Evolutionary conservation across 176 grass and related monocot species (phyloP), one percentile per base, ranked within the genome.

Genomic region (Panicum miliaceum): DNA sequence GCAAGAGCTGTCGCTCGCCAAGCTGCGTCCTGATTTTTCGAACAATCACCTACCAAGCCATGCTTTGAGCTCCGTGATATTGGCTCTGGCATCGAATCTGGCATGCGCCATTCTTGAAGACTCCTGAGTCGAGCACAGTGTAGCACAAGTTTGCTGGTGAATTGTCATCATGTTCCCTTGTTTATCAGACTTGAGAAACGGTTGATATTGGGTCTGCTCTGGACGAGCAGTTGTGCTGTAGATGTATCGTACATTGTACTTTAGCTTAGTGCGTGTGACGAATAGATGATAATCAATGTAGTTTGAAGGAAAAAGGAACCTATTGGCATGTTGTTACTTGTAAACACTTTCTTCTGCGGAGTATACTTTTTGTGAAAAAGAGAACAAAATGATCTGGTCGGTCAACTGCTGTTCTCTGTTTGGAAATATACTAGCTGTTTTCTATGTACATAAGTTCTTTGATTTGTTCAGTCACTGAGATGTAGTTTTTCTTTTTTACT

Each of bases 1-100:
- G 64, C 93, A 95, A 86, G 91, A 95, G 50, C 48, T 98, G 64
- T 95, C 93, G 48, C 85, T 95, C 69, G 96, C 89, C 20, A 98
- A 95, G 85, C 64, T 87, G 40, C 73, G 91, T 9, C 91, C 92
- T 62, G 91, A 89, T 71, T 98, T 90, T 46, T 86, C 79, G n/a
- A 92, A 77, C 63, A 68, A 80, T 72, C 79, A 91, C 47, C 48
- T 98, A 80, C 84, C 84, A 40, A 63, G 62, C 73, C 86, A 94
- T 75, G 89, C 91, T 12, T 38, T 90, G 32, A 93, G 71, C 64
- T 88, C 93, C 3, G 85, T 95, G 63, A 83, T 91, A 82, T 87
- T 98, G 78, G 89, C 91, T 72, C 60, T 98, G 20, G 96, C 93
- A 36, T 89, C 89, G 70, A 95, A 94, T 79, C 87, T 98, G 7